Percentiles rank a stretch among this genome's conserved stretches.
Evolutionary conservation across 768 basidiomycete genomes (phyloP).

Genomic region (Suillus ampliporus): DNA sequence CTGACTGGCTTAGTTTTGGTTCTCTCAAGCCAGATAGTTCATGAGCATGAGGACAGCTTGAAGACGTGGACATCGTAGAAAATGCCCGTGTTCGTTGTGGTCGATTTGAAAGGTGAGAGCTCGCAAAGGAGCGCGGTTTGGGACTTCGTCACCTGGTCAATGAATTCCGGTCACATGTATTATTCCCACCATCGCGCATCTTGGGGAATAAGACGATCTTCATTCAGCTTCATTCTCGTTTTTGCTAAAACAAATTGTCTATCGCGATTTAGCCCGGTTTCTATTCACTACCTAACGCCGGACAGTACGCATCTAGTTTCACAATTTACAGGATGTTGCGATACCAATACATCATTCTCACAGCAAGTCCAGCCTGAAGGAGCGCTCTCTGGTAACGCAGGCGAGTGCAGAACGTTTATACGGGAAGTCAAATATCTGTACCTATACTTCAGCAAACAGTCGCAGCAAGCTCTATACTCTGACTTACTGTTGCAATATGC

Average conservation of each 20-base stretch:
- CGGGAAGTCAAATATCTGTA: constrained; percentile 31
- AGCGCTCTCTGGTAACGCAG: constrained; percentile 23
- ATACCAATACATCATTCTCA: constrained; percentile 6
- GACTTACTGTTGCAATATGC: constrained; percentile 27
- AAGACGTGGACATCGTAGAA: constrained; percentile 23
- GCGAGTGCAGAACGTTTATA: constrained; percentile 30
- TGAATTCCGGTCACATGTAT: background rate
- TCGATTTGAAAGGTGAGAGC: constrained; percentile 6
- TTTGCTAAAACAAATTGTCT: too few relatives aligned
- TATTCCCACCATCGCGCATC: background rate
- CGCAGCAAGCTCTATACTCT: too few relatives aligned
- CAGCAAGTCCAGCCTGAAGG: constrained; percentile 30
- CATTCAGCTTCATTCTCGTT: too few relatives aligned
- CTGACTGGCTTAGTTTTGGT: constrained; percentile 71
- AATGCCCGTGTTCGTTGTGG: constrained; percentile 1
- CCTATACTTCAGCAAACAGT: background rate
- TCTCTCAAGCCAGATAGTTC: constrained; percentile 54
- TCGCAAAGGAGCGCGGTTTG: background rate
- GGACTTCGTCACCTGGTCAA: background rate
- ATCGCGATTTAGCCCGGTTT: background rate
- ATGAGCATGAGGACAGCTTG: constrained; percentile 58
- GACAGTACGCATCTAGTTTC: background rate
- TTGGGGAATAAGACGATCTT: too few relatives aligned
- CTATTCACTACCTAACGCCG: too few relatives aligned
- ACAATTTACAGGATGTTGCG: background rate